Base-by-base conservation (phyloP, 352 stramenopile genomes). In the Phytophthora meadii region DNA sequence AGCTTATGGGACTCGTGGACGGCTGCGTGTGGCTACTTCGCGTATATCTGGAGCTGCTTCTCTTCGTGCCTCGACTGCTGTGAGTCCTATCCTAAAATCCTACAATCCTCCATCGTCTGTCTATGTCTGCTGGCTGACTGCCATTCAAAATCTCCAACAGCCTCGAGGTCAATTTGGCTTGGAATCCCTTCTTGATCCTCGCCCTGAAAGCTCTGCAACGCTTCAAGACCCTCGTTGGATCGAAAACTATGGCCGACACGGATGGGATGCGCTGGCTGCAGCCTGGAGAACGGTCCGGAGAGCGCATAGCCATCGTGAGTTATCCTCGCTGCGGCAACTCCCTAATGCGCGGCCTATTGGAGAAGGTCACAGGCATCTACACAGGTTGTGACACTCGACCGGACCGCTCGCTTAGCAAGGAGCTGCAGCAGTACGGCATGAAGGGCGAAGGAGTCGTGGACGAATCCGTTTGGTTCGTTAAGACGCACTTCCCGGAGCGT, bases 241-340 rank as follows among this genome's bases (percentile, higher is more conserved):
- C 34, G 14, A 15, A 57, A n/a, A 45, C n/a, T 25, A 68, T 71
- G 50, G 40, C 37, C 6, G 50, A 64, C 0, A 28, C 32, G 15
- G 51, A 70, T 36, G 53, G 44, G 9, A 76, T 91, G 73, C 85
- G 88, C 36, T 96, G 88, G 88, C 74, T 96, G 11, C 63, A 77
- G 30, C 72, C 76, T 15, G 79, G 72, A 45, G 88, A 96, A 65
- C 80, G 80, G 42, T 53, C 75, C 12, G 84, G 82, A 64, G 79
- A 95, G 49, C 83, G 86, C 62, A 76, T 96, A 12, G 88, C 87
- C 40, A 90, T 99, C 45, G 94, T 97, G 61, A 99, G 96, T 57
- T 99, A 99, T 76, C 97, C 97, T 46, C 88, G 97, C 3, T 98
- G 89, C 42, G 97, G 97, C 32, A 99, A 99, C 72, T 98, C 97